These are phyloP conservation scores for Ceratocystis papillata DNA, from an alignment of 2,329 filamentous ascomycete genomes.

Conservation along the genomic window DNA sequence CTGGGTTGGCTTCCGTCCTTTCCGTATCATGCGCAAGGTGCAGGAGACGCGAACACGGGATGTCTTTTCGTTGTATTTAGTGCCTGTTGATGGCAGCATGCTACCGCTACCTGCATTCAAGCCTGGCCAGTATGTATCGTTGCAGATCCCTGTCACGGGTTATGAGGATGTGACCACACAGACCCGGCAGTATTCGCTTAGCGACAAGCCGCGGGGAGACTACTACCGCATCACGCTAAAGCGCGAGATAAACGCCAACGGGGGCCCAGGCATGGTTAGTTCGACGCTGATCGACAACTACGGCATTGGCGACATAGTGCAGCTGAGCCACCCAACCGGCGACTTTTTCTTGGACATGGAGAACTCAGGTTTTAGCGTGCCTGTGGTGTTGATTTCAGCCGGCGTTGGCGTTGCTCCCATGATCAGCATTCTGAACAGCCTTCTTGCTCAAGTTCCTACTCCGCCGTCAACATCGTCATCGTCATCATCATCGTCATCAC, in stretches of 20 bases:
- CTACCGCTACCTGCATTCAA: constrained; percentile 47
- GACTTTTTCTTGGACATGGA: constrained; percentile 51
- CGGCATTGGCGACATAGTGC: constrained; percentile 42
- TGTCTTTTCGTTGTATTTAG: constrained; percentile 60
- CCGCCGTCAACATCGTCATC: constrained; percentile 4
- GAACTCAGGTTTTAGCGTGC: constrained; percentile 34
- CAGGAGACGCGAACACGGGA: constrained; percentile 41
- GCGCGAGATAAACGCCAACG: constrained; percentile 41
- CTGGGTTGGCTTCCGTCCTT: constrained; percentile 41
- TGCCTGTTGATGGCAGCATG: constrained; percentile 43
- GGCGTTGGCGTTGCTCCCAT: constrained; percentile 60
- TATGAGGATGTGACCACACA: constrained; percentile 46
- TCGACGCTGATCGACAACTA: constrained; percentile 42
- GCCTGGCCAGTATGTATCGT: constrained; percentile 63
- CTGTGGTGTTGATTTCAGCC: constrained; percentile 55
- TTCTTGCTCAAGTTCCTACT: constrained; percentile 29
- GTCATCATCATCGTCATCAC: constrained; percentile 1
- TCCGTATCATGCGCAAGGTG: constrained; percentile 49
- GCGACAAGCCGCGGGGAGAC: constrained; percentile 41
- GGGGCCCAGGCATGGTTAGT: constrained; percentile 40
- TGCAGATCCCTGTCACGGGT: constrained; percentile 49
- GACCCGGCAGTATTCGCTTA: constrained; percentile 65
- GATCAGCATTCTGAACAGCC: constrained; percentile 52
- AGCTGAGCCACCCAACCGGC: constrained; percentile 46
- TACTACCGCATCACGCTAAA: constrained; percentile 69